Evolutionary conservation across 169 alveolate genomes (phyloP), one percentile per base, ranked within the genome.

Genomic region (Plasmodium knowlesi): DNA sequence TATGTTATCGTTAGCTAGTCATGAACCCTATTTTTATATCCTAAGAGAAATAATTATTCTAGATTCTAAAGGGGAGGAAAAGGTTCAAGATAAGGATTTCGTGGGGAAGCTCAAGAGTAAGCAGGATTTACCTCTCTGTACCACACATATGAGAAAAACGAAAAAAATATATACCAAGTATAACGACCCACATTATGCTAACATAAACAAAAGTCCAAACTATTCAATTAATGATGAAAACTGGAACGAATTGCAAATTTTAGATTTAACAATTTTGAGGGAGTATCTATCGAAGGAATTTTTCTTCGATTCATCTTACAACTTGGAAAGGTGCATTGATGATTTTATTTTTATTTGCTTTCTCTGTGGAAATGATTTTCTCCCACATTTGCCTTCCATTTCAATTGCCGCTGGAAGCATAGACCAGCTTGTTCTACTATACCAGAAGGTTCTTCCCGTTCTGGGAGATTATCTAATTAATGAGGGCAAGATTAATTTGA

Each of bases 321-420:
- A 98, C 96, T 90, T 98, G 81, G 99, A 99, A 95, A 95, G 99
- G 73, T 97, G 99, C 57, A 97, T 99, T 37, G 99, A 99, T 93
- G 99, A 99, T 96, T 98, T 99, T 93, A 98, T 98, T 3, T 98
- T 98, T 83, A 96, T 99, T 92, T 98, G 99, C 96, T 98, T 98
- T 96, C 98, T 98, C 89, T 98, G 99, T 61, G 99, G 99, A 41
- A 99, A 99, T 95, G 99, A 99, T 92, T 99, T 99, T 92, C 94
- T 99, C 53, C 99, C 99, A 1, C 98, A 98, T 85, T 95, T 99
- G 78, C 99, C 99, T 30, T 97, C 98, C 46, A 97, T 98, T 22
- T 96, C 97, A 70, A 99, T 99, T 54, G 97, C 98, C 39, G 98
- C 98, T n/a, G 99, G 99, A 2, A 98, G 99, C 54, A 98, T 99